Base-by-base conservation (phyloP, 2,329 filamentous ascomycete species). In the Lachnellula arida region DNA sequence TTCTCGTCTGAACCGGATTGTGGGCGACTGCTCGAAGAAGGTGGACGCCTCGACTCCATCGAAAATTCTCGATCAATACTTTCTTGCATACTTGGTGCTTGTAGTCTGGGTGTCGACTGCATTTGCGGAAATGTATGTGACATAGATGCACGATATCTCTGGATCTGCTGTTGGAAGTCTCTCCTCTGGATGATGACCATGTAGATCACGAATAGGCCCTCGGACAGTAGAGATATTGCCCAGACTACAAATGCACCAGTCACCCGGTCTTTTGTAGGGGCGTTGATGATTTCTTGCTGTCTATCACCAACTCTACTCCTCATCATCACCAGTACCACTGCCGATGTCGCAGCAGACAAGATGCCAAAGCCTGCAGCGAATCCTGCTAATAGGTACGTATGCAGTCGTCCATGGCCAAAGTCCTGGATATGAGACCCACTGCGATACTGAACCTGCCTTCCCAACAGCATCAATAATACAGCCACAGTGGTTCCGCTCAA, bases 1-100 rank as follows among this genome's bases (percentile, higher is more conserved):
- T 78, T 70, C 2, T 76, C 75, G 64, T 79, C 71, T 40, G 76
- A 67, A 55, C 74, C 65, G 53, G 80, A 75, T 62, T 73, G 67
- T 60, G 77, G 72, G 61, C 72, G 70, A 1, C 79, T 78, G 5
- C 73, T 72, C 0, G 77, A 75, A 3, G 77, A 60, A 32, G 76
- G 52, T 17, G 62, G 55, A 23, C 57, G 62, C 43, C 51, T 62
- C 4, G 62, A 67, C 15, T 65, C 65, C 35, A 62, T 53, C 0
- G 65, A 66, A 34, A 51, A 46, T 15, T 55, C 51, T 39, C 50
- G 57, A 4, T 56, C 61, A 48, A 49, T 49, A 40, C 40, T 58
- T 34, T 40, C 58, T 23, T 58, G 48, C 14, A 57, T 28, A 47
- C 49, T 64, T 17, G 58, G 55, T 35, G 51, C 40, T 57, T 54